Evolutionary conservation across 441 rosid genomes (phyloP).

Genomic region (Gossypium gossypioides): DNA sequence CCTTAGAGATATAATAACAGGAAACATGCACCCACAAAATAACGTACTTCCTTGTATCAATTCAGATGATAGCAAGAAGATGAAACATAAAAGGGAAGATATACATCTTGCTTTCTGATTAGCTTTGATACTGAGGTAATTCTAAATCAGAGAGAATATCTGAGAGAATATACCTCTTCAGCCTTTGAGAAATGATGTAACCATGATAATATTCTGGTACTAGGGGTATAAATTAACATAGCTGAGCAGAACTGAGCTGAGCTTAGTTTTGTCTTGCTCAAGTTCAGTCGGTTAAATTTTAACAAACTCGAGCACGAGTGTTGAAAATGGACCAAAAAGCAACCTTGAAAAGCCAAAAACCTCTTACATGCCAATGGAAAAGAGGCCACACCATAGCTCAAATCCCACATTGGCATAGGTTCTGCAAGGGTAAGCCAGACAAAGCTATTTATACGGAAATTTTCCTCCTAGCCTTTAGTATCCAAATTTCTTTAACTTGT

Average conservation of each 20-base stretch:
- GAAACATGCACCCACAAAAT: not conserved
- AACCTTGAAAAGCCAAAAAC: not conserved
- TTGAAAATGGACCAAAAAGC: not conserved
- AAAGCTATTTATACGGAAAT: not conserved
- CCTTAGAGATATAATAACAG: not conserved
- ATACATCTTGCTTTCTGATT: not conserved
- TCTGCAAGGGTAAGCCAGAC: not conserved
- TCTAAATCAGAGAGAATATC: not conserved
- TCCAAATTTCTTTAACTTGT: not conserved
- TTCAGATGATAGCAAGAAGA: not conserved
- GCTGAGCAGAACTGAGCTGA: not conserved
- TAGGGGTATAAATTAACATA: not conserved
- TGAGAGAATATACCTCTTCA: not conserved
- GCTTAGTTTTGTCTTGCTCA: not conserved
- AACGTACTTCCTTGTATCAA: not conserved
- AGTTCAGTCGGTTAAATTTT: not conserved
- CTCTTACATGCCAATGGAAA: not conserved
- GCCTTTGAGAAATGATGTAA: not conserved
- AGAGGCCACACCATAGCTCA: not conserved
- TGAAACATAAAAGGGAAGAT: not conserved
- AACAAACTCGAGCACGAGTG: not conserved
- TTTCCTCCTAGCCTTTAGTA: not conserved
- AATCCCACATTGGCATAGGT: not conserved
- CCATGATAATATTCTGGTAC: not conserved
- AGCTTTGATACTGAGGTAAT: not conserved